Conservation (phyloP, 345 rosid genomes). For the Salix koriyanagi region DNA sequence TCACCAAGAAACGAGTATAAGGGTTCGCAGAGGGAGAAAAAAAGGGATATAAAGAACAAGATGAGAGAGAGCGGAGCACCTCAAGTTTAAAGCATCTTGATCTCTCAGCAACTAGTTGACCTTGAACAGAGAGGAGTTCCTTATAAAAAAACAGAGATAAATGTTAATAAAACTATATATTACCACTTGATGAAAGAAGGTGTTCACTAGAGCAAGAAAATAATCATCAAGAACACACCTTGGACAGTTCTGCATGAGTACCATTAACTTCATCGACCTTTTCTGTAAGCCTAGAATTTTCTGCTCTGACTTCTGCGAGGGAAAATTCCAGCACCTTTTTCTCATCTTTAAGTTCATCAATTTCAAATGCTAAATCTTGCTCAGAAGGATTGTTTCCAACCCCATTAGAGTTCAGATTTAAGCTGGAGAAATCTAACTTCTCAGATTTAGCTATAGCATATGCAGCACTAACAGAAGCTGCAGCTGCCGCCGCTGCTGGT, state of each 20-base stretch:
- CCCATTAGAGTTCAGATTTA: conserved; percentile 37
- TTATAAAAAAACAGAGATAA: conserved; percentile 5
- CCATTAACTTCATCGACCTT: conserved; percentile 67
- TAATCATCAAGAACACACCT: conserved; percentile 36
- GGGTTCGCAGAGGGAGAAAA: background rate
- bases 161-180: background rate
- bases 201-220: background rate
- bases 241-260: conserved; percentile 70
- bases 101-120: conserved; percentile 84
- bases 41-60: background rate
- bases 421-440: conserved; percentile 46
- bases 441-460: conserved; percentile 90
- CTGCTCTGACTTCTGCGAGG: conserved; percentile 51
- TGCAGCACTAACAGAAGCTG: conserved; percentile 96
- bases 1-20: background rate
- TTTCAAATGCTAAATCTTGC: conserved; percentile 39
- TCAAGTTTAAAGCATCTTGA: conserved; percentile 98
- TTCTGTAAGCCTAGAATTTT: conserved; percentile 57
- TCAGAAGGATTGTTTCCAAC: conserved; percentile 28
- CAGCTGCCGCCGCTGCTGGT: conserved; percentile 97
- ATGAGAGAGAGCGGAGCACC: conserved; percentile 38
- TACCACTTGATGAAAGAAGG: background rate
- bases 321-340: conserved; percentile 54
- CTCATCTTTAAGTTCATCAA: conserved; percentile 63
- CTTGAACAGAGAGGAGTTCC: conserved; percentile 91